Evolutionary conservation across 768 basidiomycete species (phyloP).

Genomic region (Melanogaster broomeanus): DNA sequence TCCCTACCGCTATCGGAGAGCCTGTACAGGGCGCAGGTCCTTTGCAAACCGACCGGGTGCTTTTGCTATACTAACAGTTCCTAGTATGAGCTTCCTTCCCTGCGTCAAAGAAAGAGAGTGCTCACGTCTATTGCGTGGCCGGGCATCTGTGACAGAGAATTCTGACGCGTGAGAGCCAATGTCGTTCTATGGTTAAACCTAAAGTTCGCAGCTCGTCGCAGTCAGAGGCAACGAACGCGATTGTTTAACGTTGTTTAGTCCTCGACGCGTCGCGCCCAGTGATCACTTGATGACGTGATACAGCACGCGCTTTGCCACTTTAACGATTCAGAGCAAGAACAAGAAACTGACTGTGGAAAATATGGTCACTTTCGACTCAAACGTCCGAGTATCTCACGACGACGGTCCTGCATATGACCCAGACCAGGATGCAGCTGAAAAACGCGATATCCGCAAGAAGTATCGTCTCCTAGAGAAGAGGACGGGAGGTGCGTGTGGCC

Average conservation of each 20-base stretch:
- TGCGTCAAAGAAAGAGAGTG: neutral
- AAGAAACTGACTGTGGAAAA: neutral
- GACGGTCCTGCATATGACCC: constrained; percentile 66
- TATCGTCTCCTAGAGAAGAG: constrained; percentile 68
- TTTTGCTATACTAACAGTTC: constrained; percentile 65
- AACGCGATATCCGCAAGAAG: constrained; percentile 68
- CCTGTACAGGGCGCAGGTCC: constrained; percentile 62
- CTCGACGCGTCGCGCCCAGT: constrained; percentile 23
- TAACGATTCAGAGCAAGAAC: no score
- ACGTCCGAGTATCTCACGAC: constrained; percentile 6
- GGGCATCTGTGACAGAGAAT: constrained; percentile 9
- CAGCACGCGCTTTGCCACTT: constrained; percentile 1
- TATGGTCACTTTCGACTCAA: constrained; percentile 21
- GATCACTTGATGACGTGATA: constrained; percentile 19
- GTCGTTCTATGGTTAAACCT: no score
- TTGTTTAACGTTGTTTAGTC: constrained; percentile 23
- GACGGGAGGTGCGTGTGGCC: constrained; percentile 55
- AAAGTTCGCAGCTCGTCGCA: neutral
- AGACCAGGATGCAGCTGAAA: constrained; percentile 81
- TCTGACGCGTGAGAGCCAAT: no score
- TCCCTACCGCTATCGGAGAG: constrained; percentile 51
- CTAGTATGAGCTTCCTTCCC: constrained; percentile 11
- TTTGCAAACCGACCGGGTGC: constrained; percentile 67
- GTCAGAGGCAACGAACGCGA: neutral
- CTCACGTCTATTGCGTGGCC: constrained; percentile 35